Percentiles rank a stretch among this genome's conserved stretches.
phyloP scores from a whole-genome alignment of 345 rosid genomes.

The Conringia planisiliqua region DNA sequence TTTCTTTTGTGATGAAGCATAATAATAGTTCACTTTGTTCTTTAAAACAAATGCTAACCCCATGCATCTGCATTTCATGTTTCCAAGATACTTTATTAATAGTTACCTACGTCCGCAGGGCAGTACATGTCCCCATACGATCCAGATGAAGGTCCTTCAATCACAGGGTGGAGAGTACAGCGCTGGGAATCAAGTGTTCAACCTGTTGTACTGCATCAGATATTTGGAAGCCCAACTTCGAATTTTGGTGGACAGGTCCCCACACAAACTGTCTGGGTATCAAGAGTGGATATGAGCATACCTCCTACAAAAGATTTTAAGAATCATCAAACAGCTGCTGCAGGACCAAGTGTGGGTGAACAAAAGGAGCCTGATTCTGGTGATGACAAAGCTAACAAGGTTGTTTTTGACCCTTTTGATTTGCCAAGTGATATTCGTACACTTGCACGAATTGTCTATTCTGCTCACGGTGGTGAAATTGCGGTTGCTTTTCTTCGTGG shows the following conservation, averaged over 20 bases:
- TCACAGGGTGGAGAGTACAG: constrained; percentile 98
- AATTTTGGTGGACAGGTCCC: constrained; percentile 96
- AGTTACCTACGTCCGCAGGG: constrained; percentile 46
- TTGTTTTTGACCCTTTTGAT: constrained; percentile 95
- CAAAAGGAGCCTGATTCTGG: constrained; percentile 51
- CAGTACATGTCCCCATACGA: constrained; percentile 99
- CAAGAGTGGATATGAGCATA: constrained; percentile 96
- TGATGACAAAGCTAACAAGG: constrained; percentile 60
- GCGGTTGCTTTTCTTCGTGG: constrained; percentile 95
- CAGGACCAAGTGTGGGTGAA: constrained; percentile 52
- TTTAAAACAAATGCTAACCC: not conserved
- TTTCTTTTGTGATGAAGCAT: not conserved
- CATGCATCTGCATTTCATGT: not conserved
- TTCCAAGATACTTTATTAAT: constrained; percentile 3
- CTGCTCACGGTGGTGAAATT: constrained; percentile 99
- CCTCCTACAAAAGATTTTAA: constrained; percentile 82
- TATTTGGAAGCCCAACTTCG: constrained; percentile 92
- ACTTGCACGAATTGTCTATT: constrained; percentile 89
- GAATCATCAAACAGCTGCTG: constrained; percentile 47
- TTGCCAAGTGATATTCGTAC: constrained; percentile 95
- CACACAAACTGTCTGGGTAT: constrained; percentile 91
- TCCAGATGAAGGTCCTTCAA: constrained; percentile 99
- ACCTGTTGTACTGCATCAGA: constrained; percentile 95
- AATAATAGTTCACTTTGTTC: not conserved
- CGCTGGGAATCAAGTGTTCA: constrained; percentile 99